Evolutionary conservation across 495 filamentous ascomycete species (phyloP).

Genomic region (Penicillium turbatum): DNA sequence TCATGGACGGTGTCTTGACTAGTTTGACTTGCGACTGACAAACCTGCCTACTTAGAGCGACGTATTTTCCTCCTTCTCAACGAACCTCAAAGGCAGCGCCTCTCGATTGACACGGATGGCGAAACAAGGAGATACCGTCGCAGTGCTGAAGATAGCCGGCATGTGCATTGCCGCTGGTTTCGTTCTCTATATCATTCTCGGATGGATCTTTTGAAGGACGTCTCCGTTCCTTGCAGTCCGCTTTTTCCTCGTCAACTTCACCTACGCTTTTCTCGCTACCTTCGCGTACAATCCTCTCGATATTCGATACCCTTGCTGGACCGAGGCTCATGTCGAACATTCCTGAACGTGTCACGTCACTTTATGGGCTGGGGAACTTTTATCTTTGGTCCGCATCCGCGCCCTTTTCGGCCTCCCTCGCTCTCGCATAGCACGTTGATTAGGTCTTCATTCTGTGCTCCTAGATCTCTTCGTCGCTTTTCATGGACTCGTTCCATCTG

Average conservation of each 20-base stretch:
- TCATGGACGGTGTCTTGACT: background rate
- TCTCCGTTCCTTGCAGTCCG: background rate
- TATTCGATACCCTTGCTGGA: constrained; percentile 20
- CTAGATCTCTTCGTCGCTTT: background rate
- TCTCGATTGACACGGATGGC: constrained; percentile 89
- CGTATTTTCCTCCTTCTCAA: constrained; percentile 56
- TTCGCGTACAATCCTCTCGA: background rate
- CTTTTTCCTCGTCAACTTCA: background rate
- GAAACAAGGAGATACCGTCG: constrained; percentile 80
- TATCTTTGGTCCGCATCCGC: background rate
- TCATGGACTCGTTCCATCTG: no score
- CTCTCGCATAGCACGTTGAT: no score
- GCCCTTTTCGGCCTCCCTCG: background rate
- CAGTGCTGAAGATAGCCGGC: constrained; percentile 80
- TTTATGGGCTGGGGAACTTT: background rate
- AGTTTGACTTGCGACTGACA: constrained; percentile 4
- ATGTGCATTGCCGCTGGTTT: constrained; percentile 74
- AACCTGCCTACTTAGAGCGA: constrained; percentile 42
- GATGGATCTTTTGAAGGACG: constrained; percentile 56
- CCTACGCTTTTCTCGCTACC: background rate
- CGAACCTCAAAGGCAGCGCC: constrained; percentile 75
- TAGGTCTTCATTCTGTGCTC: background rate
- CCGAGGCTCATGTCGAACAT: constrained; percentile 9
- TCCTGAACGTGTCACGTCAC: background rate
- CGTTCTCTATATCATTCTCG: constrained; percentile 66